Evolutionary conservation across 495 filamentous ascomycete genomes (phyloP).

Genomic region (Trichoderma reesei): DNA sequence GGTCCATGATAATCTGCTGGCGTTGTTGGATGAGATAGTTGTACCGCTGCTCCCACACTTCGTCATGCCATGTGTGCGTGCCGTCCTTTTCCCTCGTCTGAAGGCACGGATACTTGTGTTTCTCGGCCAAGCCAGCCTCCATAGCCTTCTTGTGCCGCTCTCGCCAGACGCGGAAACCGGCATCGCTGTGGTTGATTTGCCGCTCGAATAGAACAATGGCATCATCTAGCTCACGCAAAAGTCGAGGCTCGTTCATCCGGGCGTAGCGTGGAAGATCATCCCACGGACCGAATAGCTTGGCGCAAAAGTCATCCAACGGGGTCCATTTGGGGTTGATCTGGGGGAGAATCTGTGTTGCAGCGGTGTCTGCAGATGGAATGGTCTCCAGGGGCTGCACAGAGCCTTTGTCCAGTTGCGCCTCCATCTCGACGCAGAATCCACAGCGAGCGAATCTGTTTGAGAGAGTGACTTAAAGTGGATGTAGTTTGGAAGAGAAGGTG

Average conservation of each 20-base stretch:
- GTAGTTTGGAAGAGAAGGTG: too few relatives aligned
- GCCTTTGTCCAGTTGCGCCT: neutral
- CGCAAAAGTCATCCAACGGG: neutral
- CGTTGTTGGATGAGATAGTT: neutral
- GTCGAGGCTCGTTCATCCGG: neutral
- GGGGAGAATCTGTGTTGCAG: neutral
- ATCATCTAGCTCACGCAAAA: neutral
- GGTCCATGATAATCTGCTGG: neutral
- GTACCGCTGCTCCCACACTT: constrained; percentile 4
- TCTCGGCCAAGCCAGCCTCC: neutral
- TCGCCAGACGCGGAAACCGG: constrained; percentile 2
- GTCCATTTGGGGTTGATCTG: neutral
- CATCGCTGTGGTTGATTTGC: neutral
- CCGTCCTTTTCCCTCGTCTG: neutral
- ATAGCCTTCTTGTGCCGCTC: neutral
- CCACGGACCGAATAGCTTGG: constrained; percentile 4
- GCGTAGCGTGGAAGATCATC: neutral
- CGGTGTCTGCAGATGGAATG: neutral
- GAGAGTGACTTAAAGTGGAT: neutral
- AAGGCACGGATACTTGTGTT: neutral
- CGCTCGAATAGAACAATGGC: neutral
- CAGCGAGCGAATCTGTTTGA: neutral
- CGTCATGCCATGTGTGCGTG: neutral
- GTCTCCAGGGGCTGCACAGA: neutral
- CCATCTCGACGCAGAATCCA: neutral